phyloP scores from a whole-genome alignment of 148 eudicot species.

The Vaccinium corymbosum region DNA sequence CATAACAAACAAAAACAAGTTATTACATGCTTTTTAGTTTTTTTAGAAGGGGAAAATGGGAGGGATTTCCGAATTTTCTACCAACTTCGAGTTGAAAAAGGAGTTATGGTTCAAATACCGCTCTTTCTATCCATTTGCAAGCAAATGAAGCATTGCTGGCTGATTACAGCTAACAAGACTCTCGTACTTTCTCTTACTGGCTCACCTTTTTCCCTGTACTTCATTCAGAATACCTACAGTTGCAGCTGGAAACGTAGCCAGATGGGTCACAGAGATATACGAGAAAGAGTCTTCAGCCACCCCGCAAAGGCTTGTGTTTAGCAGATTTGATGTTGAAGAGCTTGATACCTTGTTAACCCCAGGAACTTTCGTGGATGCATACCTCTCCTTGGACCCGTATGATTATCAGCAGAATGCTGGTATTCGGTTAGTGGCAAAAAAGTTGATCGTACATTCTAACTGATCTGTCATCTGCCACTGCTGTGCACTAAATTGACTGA shows the following conservation, averaged over 20 bases:
- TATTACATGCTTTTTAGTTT: background rate
- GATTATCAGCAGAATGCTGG: slow-evolving; percentile 84
- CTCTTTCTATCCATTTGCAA: background rate
- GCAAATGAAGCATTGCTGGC: background rate
- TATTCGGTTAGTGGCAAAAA: slow-evolving; percentile 74
- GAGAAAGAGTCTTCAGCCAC: slow-evolving; percentile 49
- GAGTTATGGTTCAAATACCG: background rate
- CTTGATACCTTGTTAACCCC: slow-evolving; percentile 53
- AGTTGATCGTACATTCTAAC: slow-evolving; percentile 52
- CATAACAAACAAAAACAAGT: background rate
- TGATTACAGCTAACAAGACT: background rate
- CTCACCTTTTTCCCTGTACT: slow-evolving; percentile 8
- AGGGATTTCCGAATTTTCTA: background rate
- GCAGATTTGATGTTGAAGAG: slow-evolving; percentile 65
- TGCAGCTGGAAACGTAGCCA: slow-evolving; percentile 41
- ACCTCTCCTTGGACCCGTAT: slow-evolving; percentile 64
- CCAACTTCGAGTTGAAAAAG: background rate
- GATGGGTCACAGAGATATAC: slow-evolving; percentile 69
- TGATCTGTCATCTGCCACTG: slow-evolving; percentile 21
- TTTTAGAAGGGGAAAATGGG: background rate
- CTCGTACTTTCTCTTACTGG: background rate
- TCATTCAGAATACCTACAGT: slow-evolving; percentile 73
- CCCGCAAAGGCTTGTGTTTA: slow-evolving; percentile 52
- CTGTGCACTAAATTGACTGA: background rate
- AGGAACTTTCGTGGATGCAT: slow-evolving; percentile 58